Evolutionary conservation across 805 yeast species (phyloP).

Genomic region (Suhomyces canberraensis): DNA sequence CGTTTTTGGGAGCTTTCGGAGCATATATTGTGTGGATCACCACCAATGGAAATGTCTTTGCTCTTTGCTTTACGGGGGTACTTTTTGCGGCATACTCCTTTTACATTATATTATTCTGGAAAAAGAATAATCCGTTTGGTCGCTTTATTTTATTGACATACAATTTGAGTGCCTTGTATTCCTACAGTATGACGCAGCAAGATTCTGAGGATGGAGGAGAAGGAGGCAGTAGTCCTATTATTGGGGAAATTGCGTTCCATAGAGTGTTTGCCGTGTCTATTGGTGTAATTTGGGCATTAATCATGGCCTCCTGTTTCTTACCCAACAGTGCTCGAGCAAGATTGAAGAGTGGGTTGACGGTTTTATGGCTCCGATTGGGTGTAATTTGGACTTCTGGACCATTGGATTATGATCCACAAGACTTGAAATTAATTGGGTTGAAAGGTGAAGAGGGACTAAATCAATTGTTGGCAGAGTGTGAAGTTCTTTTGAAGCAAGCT

Average conservation of each 20-base stretch:
- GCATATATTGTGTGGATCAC: conserved; percentile 62
- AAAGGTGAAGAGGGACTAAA: conserved; percentile 48
- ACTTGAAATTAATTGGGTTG: conserved; percentile 35
- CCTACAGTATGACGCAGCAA: conserved; percentile 62
- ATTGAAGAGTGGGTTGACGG: conserved; percentile 59
- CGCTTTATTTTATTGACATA: conserved; percentile 70
- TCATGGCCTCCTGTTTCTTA: conserved; percentile 60
- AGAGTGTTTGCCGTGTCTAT: conserved; percentile 67
- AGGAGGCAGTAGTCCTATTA: conserved; percentile 67
- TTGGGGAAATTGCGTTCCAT: conserved; percentile 74
- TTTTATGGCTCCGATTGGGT: conserved; percentile 78
- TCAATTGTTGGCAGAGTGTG: conserved; percentile 56
- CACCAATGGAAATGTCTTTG: conserved; percentile 52
- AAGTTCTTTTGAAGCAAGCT: conserved; percentile 60
- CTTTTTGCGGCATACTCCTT: conserved; percentile 46
- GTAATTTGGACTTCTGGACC: conserved; percentile 79
- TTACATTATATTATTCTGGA: conserved; percentile 68
- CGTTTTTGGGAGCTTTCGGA: conserved; percentile 62
- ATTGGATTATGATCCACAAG: conserved; percentile 40
- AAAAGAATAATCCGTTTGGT: conserved; percentile 58
- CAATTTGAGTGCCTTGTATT: conserved; percentile 74
- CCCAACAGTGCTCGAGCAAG: conserved; percentile 77
- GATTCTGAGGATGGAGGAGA: conserved; percentile 60
- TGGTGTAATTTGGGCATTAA: conserved; percentile 76
- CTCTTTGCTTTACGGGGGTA: conserved; percentile 50